Conservation (phyloP, 2,329 filamentous ascomycete genomes). For the Sporothrix luriei region DNA sequence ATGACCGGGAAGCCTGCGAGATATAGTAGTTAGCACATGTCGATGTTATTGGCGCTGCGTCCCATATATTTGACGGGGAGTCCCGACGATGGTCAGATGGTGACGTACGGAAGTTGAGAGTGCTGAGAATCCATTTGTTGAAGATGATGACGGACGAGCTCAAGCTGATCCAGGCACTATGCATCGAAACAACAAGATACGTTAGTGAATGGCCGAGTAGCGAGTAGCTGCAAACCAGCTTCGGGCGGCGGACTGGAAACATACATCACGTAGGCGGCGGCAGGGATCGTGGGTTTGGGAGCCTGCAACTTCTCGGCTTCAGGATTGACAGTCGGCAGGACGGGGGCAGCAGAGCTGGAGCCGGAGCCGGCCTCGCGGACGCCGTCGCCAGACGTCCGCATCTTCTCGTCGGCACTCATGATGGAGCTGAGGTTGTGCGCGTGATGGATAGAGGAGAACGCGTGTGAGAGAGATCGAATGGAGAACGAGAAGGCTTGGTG, state of each 20-base stretch:
- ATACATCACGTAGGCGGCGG: constrained; percentile 80
- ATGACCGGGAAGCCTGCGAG: constrained; percentile 69
- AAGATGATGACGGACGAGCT: constrained; percentile 96
- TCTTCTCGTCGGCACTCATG: constrained; percentile 77
- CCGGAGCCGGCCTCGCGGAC: constrained; percentile 59
- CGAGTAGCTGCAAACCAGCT: not conserved
- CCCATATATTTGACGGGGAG: not conserved
- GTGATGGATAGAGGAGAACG: not conserved
- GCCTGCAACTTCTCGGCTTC: constrained; percentile 70
- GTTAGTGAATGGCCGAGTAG: not conserved
- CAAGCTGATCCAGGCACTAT: constrained; percentile 85
- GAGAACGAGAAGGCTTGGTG: not conserved
- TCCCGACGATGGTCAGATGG: not conserved
- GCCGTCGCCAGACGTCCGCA: constrained; percentile 77
- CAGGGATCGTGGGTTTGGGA: constrained; percentile 68
- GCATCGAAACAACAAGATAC: constrained; percentile 21
- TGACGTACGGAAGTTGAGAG: constrained; percentile 71
- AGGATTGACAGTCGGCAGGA: constrained; percentile 81
- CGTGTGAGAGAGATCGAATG: not conserved
- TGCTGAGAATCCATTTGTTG: constrained; percentile 98
- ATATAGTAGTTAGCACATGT: constrained; percentile 22
- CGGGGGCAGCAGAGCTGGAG: constrained; percentile 46
- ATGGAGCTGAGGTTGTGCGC: constrained; percentile 36
- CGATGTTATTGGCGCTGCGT: not conserved
- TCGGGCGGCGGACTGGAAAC: constrained; percentile 35